phyloP scores from a whole-genome alignment of 495 filamentous ascomycete genomes.

The Neohortaea acidophila region DNA sequence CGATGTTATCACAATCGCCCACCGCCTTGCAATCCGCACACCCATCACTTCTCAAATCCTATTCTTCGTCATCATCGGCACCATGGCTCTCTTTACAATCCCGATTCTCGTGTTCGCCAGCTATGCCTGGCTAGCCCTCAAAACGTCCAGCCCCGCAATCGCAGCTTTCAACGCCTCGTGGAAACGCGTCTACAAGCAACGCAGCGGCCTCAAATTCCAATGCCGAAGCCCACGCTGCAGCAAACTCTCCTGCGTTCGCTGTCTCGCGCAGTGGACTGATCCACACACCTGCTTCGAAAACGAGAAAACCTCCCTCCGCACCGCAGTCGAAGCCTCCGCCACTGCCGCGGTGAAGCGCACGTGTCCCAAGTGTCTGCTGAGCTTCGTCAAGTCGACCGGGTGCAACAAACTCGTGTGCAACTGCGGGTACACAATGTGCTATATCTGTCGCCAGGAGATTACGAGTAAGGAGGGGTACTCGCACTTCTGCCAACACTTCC shows the following conservation, averaged over 20 bases:
- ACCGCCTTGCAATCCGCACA: constrained; percentile 28
- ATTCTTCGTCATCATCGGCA: constrained; percentile 37
- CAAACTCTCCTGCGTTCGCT: constrained; percentile 63
- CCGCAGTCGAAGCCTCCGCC: constrained; percentile 77
- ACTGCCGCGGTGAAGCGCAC: constrained; percentile 90
- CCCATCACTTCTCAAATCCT: constrained; percentile 20
- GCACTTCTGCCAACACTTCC: constrained; percentile 93
- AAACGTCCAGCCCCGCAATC: constrained; percentile 26
- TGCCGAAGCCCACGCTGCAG: constrained; percentile 54
- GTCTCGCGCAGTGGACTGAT: constrained; percentile 47
- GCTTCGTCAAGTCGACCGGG: constrained; percentile 80
- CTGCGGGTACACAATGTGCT: constrained; percentile 98
- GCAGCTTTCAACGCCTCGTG: constrained; percentile 39
- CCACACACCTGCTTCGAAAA: constrained; percentile 53
- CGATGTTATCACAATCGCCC: constrained; percentile 4
- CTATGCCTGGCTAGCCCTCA: constrained; percentile 26
- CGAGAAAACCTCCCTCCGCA: constrained; percentile 54
- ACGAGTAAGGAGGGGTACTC: constrained; percentile 50
- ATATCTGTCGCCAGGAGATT: constrained; percentile 55
- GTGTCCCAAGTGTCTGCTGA: constrained; percentile 75
- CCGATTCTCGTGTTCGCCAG: constrained; percentile 14
- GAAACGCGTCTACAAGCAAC: constrained; percentile 45
- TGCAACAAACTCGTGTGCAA: constrained; percentile 96
- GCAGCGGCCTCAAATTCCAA: constrained; percentile 51
- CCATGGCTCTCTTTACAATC: constrained; percentile 29